phyloP scores from a whole-genome alignment of 1,139 yeast genomes.

The Suhomyces wounanorum region DNA sequence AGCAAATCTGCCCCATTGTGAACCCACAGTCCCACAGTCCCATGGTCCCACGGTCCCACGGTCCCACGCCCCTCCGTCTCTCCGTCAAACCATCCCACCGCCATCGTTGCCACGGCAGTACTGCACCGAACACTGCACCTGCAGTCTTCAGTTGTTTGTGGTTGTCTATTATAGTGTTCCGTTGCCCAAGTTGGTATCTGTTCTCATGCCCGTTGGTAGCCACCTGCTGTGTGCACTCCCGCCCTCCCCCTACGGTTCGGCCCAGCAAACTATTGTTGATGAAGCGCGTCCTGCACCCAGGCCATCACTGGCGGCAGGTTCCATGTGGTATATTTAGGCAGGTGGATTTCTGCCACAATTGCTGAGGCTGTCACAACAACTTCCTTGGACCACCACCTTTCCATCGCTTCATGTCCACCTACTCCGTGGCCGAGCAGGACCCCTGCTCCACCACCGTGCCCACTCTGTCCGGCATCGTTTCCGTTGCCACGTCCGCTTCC shows the following conservation, averaged over 20 bases:
- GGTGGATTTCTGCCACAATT: slow-evolving; percentile 1
- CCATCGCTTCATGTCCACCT: neutral
- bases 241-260: neutral
- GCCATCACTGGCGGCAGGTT: neutral
- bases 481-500: too few species aligned
- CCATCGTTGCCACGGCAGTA: neutral
- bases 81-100: neutral
- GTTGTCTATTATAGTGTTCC: neutral
- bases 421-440: neutral
- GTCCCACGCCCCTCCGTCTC: too few species aligned
- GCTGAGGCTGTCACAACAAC: slow-evolving; percentile 4
- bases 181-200: neutral
- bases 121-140: neutral
- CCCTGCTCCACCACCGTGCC: neutral
- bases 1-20: too few species aligned
- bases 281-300: slow-evolving; percentile 5
- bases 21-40: too few species aligned
- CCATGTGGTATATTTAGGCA: slow-evolving; percentile 4
- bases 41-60: too few species aligned
- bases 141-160: neutral
- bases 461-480: neutral
- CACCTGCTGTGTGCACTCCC: slow-evolving; percentile 1
- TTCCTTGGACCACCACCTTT: neutral
- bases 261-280: slow-evolving; percentile 3
- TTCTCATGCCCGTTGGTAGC: neutral